Base-by-base conservation (phyloP, 257 asterid species). In the Solanum habrochaites region DNA sequence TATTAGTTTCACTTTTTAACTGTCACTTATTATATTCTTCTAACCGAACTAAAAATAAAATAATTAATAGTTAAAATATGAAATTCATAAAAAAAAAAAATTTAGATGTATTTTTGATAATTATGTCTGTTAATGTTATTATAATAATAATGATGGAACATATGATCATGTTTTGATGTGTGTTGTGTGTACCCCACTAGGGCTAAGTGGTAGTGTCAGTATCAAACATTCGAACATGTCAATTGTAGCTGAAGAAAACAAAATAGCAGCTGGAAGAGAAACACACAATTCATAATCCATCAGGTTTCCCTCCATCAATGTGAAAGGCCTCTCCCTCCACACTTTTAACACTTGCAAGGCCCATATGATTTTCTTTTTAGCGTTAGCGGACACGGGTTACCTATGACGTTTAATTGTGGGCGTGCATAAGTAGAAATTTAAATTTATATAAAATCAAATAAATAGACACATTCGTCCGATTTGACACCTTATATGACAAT, bases 181-280 rank as follows among this genome's bases (percentile, higher is more conserved):
- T 47, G 84, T 29, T 45, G 29, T 81, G 85, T 29, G 39, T 73
- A 37, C 82, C 82, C 87, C 89, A 81, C 84, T 75, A 32, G 29
- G 29, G 13, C 32, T 77, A 77, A 58, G 70, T 37, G 83, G 67
- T 43, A 82, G 86, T 80, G 84, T 70, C 85, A 80, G 45, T 31
- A 80, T 42, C 75, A 87, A 87, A 87, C 87, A 89, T 80, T 75
- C 86, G 90, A 89, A 85, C 91, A 87, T 89, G 90, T 29, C 66
- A 62, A 58, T 52, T 87, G 39, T 29, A 69, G 87, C 58, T 75
- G 74, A 47, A 13, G 52, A 27, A 73, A 58, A 85, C 47, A 87
- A 69, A 35, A 23, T 83, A 62, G 62, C 47, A 64, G 85, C 37
- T 77, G 25, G 25, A 56, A 56, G 11, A 56, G 64, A 56, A 56